These are phyloP conservation scores for Agaricus blazei DNA, from an alignment of 768 basidiomycete genomes.

Conservation along the genomic window DNA sequence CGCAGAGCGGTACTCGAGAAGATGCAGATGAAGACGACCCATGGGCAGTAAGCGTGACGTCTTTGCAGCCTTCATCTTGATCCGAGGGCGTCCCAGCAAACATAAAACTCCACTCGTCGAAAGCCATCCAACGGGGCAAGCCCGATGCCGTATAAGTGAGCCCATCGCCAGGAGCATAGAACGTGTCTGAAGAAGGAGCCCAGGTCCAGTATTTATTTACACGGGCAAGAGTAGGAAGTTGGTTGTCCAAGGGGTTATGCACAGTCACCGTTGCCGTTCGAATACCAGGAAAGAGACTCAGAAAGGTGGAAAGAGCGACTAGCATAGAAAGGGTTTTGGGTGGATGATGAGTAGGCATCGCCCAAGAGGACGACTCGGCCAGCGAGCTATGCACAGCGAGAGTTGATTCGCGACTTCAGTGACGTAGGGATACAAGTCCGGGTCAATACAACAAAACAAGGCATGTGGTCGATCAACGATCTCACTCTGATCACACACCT, in stretches of 20 bases:
- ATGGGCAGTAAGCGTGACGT: conserved; percentile 59
- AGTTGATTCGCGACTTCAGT: not conserved
- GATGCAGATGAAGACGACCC: conserved; percentile 47
- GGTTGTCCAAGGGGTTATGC: conserved; percentile 56
- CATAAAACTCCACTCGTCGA: conserved; percentile 53
- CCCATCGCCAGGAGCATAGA: conserved; percentile 40
- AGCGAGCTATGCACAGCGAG: conserved; percentile 35
- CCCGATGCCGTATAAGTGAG: conserved; percentile 46
- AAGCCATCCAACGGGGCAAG: conserved; percentile 75
- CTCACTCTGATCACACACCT: not conserved
- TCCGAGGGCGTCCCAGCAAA: conserved; percentile 67
- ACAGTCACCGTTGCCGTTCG: conserved; percentile 45
- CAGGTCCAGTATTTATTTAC: conserved; percentile 60
- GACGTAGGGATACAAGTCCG: not conserved
- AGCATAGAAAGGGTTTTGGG: conserved; percentile 59
- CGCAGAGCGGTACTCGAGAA: conserved; percentile 50
- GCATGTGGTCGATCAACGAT: not conserved
- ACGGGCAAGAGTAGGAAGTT: conserved; percentile 78
- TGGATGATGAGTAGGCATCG: conserved; percentile 32
- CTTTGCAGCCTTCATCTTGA: conserved; percentile 56
- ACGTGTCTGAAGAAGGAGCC: conserved; percentile 63
- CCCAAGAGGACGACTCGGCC: conserved; percentile 45
- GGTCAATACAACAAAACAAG: conserved; percentile 15
- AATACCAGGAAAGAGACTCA: conserved; percentile 23
- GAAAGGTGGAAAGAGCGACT: conserved; percentile 50